A percentile compares a stretch with the other conserved stretches of the same genome.
Evolutionary conservation across 805 yeast genomes (phyloP).

Genomic region (Pichia nakasei): DNA sequence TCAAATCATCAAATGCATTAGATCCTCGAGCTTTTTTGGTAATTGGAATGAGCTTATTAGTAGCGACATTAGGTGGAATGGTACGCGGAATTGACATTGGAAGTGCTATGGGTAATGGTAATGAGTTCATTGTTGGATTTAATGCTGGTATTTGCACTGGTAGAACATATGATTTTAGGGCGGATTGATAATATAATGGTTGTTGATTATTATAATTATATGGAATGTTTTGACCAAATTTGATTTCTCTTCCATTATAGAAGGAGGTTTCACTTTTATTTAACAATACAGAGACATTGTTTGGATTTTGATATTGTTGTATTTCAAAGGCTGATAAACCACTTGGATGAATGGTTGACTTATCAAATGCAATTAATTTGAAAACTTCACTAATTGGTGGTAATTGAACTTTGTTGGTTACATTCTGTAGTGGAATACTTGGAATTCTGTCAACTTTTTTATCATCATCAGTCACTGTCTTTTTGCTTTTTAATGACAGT

Average conservation of each 20-base stretch:
- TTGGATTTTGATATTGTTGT: constrained; percentile 6
- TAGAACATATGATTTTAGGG: no score
- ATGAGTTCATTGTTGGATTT: background rate
- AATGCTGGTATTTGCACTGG: no score
- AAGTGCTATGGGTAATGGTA: background rate
- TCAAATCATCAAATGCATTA: constrained; percentile 5
- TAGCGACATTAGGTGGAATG: background rate
- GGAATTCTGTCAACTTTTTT: background rate
- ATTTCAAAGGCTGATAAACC: constrained; percentile 10
- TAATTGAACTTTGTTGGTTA: constrained; percentile 12
- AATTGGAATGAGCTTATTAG: background rate
- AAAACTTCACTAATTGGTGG: constrained; percentile 17
- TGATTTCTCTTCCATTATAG: constrained; percentile 6
- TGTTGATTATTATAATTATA: background rate
- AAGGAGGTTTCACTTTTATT: constrained; percentile 5
- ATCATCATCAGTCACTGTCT: no score
- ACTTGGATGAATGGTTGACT: constrained; percentile 14
- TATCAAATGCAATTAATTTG: constrained; percentile 12
- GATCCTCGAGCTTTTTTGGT: background rate
- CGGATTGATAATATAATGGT: background rate
- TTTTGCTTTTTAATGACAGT: constrained; percentile 1
- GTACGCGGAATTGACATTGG: background rate
- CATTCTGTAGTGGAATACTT: constrained; percentile 1
- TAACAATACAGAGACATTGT: constrained; percentile 4
- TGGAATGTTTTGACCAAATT: background rate